Evolutionary conservation across 1,139 yeast species (phyloP), one percentile per base, ranked within the genome.

Genomic region (Suhomyces anneliseae): DNA sequence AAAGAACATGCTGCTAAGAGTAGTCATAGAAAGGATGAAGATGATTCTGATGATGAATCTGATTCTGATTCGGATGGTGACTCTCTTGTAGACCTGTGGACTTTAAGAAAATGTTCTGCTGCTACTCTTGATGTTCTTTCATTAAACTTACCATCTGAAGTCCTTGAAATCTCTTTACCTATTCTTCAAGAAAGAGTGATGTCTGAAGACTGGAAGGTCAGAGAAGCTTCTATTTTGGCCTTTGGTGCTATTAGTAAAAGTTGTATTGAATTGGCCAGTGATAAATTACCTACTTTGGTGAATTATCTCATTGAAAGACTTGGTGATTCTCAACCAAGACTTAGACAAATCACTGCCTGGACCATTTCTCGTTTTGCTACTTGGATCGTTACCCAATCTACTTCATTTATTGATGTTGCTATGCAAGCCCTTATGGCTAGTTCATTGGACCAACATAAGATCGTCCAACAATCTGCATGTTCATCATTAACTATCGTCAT

Each of bases 191-290:
- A 81, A 44, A 81, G 83, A 48, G 82, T 93, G 46, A 78, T 79
- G 7, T 79, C 90, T 1, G 69, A 74, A 5, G 81, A 85, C 50
- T 93, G 99, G 99, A 88, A 88, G 36, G 81, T 87, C 11, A 79
- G 97, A 52, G 99, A 93, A 64, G 96, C 97, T 1, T 85, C 97
- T 1, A 92, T 93, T 35, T 75, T 93, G 45, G 97, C 98, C 1
- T 81, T 93, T 63, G 99, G 99, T 50, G 99, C 99, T 31, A 85
- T 92, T 59, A 88, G 96, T 36, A 90, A 86, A 56, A 95, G 97
- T 56, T 90, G 96, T 57, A 74, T 85, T 46, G 88, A 85, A 47
- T 77, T 81, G 46, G 83, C 92, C 14, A 70, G 83, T 24, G 83
- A 82, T 38, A 87, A 87, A 58, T 71, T 93, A 41, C 96, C 97